phyloP scores from a whole-genome alignment of 2,329 filamentous ascomycete genomes.

The Ophiocordyceps unilateralis region DNA sequence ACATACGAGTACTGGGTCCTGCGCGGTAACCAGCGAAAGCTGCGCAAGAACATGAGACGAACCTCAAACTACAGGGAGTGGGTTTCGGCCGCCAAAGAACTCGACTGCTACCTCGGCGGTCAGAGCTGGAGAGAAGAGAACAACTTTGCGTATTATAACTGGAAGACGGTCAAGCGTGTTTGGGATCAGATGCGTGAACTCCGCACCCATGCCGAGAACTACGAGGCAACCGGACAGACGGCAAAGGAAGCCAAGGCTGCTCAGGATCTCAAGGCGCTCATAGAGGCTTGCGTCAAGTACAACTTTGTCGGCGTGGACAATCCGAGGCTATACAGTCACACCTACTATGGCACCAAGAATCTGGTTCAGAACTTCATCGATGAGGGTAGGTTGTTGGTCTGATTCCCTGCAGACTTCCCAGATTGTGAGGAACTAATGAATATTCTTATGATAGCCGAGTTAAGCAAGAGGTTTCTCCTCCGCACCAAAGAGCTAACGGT shows the following conservation, averaged over 20 bases:
- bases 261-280: conserved; percentile 59
- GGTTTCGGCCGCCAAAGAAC: conserved; percentile 58
- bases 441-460: conserved; percentile 32
- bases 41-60: conserved; percentile 54
- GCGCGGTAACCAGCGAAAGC: conserved; percentile 57
- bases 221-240: conserved; percentile 20
- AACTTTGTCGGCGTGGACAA: conserved; percentile 96
- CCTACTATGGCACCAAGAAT: conserved; percentile 91
- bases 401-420: no score
- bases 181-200: conserved; percentile 55
- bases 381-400: conserved; percentile 52
- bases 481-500: conserved; percentile 47
- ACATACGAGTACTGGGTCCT: conserved; percentile 86
- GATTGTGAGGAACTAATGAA: not conserved
- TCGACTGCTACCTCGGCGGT: conserved; percentile 71
- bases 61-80: conserved; percentile 69
- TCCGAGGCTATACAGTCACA: conserved; percentile 85
- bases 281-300: conserved; percentile 90
- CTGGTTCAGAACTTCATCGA: conserved; percentile 81
- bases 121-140: conserved; percentile 65
- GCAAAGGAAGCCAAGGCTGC: conserved; percentile 31
- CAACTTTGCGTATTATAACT: conserved; percentile 74
- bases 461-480: conserved; percentile 48
- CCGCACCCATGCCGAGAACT: conserved; percentile 39
- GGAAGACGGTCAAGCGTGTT: conserved; percentile 62